phyloP scores from a whole-genome alignment of 2,329 filamentous ascomycete genomes.

The Trichoderma semiorbis region DNA sequence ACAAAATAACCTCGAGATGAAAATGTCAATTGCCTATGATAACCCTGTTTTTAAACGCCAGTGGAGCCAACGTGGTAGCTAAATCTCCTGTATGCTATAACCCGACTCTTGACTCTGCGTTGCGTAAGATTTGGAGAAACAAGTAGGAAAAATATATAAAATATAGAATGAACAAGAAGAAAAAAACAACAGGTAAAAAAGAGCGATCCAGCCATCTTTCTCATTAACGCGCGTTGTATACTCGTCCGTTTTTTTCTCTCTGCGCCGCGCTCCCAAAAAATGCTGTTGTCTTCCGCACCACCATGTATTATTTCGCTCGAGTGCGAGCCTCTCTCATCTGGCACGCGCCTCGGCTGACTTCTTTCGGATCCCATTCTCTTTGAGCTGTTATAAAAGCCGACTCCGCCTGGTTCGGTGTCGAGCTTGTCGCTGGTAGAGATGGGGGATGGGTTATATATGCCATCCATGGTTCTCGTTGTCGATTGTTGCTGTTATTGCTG shows the following conservation, averaged over 20 bases:
- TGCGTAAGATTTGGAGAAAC: background rate
- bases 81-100: background rate
- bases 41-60: constrained; percentile 1
- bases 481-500: background rate
- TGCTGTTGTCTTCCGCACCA: background rate
- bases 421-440: background rate
- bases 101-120: background rate
- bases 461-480: background rate
- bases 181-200: background rate
- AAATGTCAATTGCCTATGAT: background rate
- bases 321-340: background rate
- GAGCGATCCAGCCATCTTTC: background rate
- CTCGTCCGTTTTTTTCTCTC: background rate
- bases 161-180: background rate
- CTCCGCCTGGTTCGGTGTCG: constrained; percentile 15
- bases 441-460: background rate
- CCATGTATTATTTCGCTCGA: background rate
- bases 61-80: background rate
- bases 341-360: background rate
- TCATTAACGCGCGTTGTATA: background rate
- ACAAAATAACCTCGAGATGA: background rate
- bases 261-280: constrained; percentile 6
- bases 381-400: background rate
- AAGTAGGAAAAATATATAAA: background rate
- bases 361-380: background rate